These are phyloP conservation scores for Penicillium steckii DNA, from an alignment of 495 filamentous ascomycete genomes.

Conservation along the genomic window DNA sequence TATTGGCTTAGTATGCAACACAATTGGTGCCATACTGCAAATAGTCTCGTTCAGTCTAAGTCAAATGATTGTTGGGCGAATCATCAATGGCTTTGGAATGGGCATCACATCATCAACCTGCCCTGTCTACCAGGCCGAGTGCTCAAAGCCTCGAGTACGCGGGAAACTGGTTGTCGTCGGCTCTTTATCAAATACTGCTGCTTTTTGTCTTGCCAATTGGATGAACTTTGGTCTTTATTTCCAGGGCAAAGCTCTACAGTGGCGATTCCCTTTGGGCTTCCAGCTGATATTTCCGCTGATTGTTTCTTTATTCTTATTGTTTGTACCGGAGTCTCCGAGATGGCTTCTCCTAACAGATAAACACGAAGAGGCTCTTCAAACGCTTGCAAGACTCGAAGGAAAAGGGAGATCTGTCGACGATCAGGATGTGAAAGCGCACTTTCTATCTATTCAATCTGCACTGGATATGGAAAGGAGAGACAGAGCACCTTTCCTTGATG, in stretches of 20 bases:
- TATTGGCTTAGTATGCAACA: background rate
- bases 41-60: background rate
- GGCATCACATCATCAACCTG: constrained; percentile 37
- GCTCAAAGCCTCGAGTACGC: constrained; percentile 22
- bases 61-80: background rate
- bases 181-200: constrained; percentile 26
- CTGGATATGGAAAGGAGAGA: constrained; percentile 1
- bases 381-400: constrained; percentile 9
- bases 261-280: constrained; percentile 49
- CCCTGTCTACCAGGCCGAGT: constrained; percentile 44
- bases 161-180: constrained; percentile 35
- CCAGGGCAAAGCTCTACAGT: constrained; percentile 34
- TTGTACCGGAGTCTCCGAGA: constrained; percentile 35
- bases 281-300: constrained; percentile 41
- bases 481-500: constrained; percentile 16
- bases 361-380: constrained; percentile 8
- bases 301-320: constrained; percentile 23
- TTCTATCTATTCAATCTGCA: constrained; percentile 2
- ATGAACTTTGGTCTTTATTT: constrained; percentile 47
- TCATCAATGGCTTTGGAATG: constrained; percentile 32
- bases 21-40: background rate
- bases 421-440: constrained; percentile 13
- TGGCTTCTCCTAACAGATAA: constrained; percentile 10
- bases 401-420: constrained; percentile 1
- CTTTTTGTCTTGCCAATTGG: constrained; percentile 38